Evolutionary conservation across 352 stramenopile genomes (phyloP).

Genomic region (Phytophthora brassicae): DNA sequence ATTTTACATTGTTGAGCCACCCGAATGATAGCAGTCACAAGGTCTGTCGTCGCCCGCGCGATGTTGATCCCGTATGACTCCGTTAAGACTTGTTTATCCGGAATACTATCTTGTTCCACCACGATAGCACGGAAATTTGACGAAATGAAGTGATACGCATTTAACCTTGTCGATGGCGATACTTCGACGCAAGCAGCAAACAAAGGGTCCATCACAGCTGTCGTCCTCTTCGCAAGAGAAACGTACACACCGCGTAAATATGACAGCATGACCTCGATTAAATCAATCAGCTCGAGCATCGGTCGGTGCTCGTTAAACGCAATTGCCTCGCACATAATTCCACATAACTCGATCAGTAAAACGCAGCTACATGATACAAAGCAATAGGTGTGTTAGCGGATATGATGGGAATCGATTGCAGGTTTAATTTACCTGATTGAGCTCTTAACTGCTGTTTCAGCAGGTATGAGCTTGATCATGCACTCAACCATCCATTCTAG

Average conservation of each 20-base stretch:
- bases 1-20: constrained; percentile 43
- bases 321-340: constrained; percentile 54
- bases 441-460: constrained; percentile 28
- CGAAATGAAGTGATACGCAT: constrained; percentile 17
- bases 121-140: constrained; percentile 27
- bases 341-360: constrained; percentile 63
- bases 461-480: constrained; percentile 31
- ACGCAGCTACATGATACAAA: constrained; percentile 56
- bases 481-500: constrained; percentile 45
- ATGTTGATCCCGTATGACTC: constrained; percentile 62
- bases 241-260: constrained; percentile 39
- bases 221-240: constrained; percentile 29
- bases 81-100: background rate
- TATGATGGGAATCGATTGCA: background rate
- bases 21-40: constrained; percentile 52
- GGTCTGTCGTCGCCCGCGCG: constrained; percentile 42
- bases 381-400: constrained; percentile 7
- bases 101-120: constrained; percentile 5
- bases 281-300: constrained; percentile 28
- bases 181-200: constrained; percentile 12
- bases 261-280: constrained; percentile 31
- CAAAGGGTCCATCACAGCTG: constrained; percentile 12
- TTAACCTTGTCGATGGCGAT: constrained; percentile 11
- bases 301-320: constrained; percentile 27
- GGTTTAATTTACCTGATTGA: constrained; percentile 24